Evolutionary conservation across 164 flowering plant species (phyloP), one percentile per base, ranked within the genome.

Genomic region (Houttuynia cordata): DNA sequence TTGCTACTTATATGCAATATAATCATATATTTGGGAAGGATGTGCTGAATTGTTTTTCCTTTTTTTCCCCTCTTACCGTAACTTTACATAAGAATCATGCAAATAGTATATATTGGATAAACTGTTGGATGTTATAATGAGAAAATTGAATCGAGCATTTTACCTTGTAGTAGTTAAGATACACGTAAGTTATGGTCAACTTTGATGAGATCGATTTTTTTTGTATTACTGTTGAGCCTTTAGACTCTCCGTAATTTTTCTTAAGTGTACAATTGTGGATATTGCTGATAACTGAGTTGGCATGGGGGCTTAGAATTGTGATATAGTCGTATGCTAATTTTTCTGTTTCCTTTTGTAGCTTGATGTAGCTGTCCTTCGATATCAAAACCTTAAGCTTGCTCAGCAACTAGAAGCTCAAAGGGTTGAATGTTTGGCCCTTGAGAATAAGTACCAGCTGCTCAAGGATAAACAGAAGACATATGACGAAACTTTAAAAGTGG

Each of bases 391-490:
- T 67, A 90, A 88, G 79, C 92, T 93, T 58, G 41, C 68, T 49
- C 91, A 85, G 73, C 87, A 88, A 71, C 64, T 93, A 62, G 99
- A 91, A 73, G 78, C 79, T 56, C 96, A 88, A 71, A 88, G 80
- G 74, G 70, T 73, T 58, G 97, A 90, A 70, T 72, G 64, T 64
- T 50, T 45, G 39, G 71, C 71, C 23, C 83, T 80, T 59, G 89
- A 81, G 64, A 76, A 68, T 63, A 86, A 80, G 67, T 71, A 81
- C 23, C 60, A 70, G 65, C 78, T 67, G 57, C 68, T 80, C 52
- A 78, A 75, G 62, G 83, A 77, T 63, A 82, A 73, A 66, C 96
- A 83, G 62, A 62, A 68, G 62, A 74, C 78, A n/a, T 79, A 83
- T 71, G 81, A 76, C 63, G 71, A 75, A 64, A 82, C 78, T 18